phyloP scores from a whole-genome alignment of 1,139 yeast species.

The Taphrina confusa region DNA sequence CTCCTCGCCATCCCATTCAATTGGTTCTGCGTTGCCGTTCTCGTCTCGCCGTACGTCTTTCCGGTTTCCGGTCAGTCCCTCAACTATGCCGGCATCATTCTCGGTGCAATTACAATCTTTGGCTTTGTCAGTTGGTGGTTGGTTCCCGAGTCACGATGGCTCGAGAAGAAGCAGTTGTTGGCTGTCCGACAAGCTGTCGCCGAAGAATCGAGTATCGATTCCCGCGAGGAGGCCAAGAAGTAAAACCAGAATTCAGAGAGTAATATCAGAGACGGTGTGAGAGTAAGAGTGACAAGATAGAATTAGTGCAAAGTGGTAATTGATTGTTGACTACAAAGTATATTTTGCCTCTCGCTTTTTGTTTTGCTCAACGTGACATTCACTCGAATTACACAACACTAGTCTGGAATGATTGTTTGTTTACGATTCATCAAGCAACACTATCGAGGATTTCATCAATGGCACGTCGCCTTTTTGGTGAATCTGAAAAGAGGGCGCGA shows the following conservation, averaged over 20 bases:
- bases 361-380: no score
- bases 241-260: no score
- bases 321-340: no score
- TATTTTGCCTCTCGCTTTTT: no score
- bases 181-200: conserved; percentile 20
- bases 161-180: conserved; percentile 35
- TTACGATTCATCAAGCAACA: conserved; percentile 1
- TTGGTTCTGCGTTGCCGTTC: conserved; percentile 60
- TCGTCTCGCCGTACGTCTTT: conserved; percentile 66
- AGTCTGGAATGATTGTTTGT: no score
- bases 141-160: conserved; percentile 43
- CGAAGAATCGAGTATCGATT: no score
- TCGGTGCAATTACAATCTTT: conserved; percentile 58
- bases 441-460: conserved; percentile 57
- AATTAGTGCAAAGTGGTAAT: no score
- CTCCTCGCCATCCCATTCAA: conserved; percentile 60
- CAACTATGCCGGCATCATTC: conserved; percentile 72
- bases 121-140: conserved; percentile 58
- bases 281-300: no score
- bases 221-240: no score
- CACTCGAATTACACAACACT: no score
- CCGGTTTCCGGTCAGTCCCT: conserved; percentile 64
- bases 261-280: no score
- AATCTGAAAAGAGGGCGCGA: conserved; percentile 67
- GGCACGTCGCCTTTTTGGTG: conserved; percentile 60